A percentile compares a stretch with the other conserved stretches of the same genome.
These are phyloP conservation scores for Holtermannia corniformis DNA, from an alignment of 768 basidiomycete species.

Conservation along the genomic window DNA sequence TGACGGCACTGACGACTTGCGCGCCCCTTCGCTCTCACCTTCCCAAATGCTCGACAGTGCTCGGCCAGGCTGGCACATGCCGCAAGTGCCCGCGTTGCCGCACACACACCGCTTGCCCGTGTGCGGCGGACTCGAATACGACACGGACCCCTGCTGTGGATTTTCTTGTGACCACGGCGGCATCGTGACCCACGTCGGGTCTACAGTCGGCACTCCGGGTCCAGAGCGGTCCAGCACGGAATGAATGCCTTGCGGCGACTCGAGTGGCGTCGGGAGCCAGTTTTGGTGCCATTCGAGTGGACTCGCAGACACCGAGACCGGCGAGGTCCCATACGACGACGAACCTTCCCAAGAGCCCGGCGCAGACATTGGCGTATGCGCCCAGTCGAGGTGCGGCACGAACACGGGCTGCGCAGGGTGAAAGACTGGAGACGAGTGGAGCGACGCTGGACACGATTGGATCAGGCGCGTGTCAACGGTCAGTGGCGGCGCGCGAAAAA, in stretches of 20 bases:
- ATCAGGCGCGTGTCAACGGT: not conserved
- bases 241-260: not conserved
- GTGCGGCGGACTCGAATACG: no score
- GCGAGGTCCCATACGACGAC: not conserved
- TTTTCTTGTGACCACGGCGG: no score
- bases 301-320: not conserved
- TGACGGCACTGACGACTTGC: no score
- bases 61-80: not conserved
- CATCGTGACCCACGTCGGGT: not conserved
- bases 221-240: no score
- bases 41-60: not conserved
- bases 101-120: no score
- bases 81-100: no score
- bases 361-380: no score
- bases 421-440: constrained; percentile 1
- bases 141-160: no score
- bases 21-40: not conserved
- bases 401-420: not conserved
- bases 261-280: not conserved
- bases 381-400: no score
- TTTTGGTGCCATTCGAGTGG: not conserved
- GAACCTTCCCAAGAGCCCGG: not conserved
- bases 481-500: not conserved
- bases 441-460: constrained; percentile 1
- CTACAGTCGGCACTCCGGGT: not conserved